Evolutionary conservation across 192 early-diverging fungal genomes (phyloP), one percentile per base, ranked within the genome.

Genomic region (Spizellomyces punctatus): DNA sequence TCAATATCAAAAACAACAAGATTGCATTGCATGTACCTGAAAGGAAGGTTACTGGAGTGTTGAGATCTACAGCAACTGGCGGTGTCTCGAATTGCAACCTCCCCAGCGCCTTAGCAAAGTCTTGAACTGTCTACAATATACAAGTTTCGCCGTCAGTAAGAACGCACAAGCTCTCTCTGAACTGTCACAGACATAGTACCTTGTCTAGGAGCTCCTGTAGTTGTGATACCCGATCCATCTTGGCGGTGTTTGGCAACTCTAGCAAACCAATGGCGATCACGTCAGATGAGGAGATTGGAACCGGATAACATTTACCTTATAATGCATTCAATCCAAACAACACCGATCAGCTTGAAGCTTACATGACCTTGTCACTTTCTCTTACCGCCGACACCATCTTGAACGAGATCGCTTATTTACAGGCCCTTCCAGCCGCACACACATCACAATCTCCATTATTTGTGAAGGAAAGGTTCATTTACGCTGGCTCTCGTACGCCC

Each of bases 401-500:
- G 27, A 36, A 36, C 27, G 27, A 36, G 27, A 36, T 36, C 27
- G 27, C 27, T 36, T 36, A 36, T 36, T 36, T 36, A 36, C 27
- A 0, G 0, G 27, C 1, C 27, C 27, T 36, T 36, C 27, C 27
- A 36, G 27, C 27, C 27, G 3, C 27, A 36, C 27, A 36, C 27
- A 36, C 27, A 2, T 3, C 27, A 36, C 27, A 2, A 36, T 36
- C 27, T 36, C 27, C 27, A 3, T 36, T 36, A 36, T 36, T 36
- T 36, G 27, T 36, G 27, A 36, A 36, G 27, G 27, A 36, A 36
- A 36, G 27, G 3, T 36, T 36, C 27, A 36, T 36, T 36, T 36
- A 65, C 70, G 14, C 55, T 74, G 72, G 72, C 71, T 54, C 71
- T 72, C 19, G 63, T 74, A 3, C 63, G 63, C 19, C 72, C 72